A percentile compares a stretch with the other conserved stretches of the same genome.
Evolutionary conservation across 2,329 filamentous ascomycete genomes (phyloP).

Genomic region (Pyrenophora seminiperda): DNA sequence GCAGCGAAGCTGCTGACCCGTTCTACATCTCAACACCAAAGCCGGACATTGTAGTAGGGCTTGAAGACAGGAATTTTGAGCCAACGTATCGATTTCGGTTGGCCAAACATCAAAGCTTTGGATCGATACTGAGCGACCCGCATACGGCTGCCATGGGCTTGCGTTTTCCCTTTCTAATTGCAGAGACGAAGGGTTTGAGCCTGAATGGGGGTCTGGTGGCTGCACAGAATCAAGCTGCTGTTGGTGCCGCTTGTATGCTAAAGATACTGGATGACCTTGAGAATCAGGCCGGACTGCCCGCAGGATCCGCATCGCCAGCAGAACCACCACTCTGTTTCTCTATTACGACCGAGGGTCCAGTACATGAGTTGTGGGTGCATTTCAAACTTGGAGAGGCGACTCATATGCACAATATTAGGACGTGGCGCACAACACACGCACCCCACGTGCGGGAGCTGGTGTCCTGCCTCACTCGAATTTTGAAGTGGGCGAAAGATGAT

Average conservation of each 20-base stretch:
- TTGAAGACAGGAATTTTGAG: slow-evolving; percentile 16
- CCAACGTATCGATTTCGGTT: slow-evolving; percentile 10
- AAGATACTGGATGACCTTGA: slow-evolving; percentile 20
- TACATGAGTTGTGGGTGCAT: slow-evolving; percentile 28
- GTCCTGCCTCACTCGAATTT: slow-evolving; percentile 12
- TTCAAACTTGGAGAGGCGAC: slow-evolving; percentile 11
- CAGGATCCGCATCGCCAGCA: not conserved
- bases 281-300: slow-evolving; percentile 7
- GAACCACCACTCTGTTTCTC: slow-evolving; percentile 9
- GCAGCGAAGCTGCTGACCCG: slow-evolving; percentile 24
- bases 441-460: slow-evolving; percentile 14
- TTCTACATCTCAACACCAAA: slow-evolving; percentile 27
- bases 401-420: slow-evolving; percentile 15
- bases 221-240: slow-evolving; percentile 27
- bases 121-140: slow-evolving; percentile 21
- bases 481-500: slow-evolving; percentile 13
- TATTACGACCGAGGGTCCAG: slow-evolving; percentile 18
- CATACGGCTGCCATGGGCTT: slow-evolving; percentile 23
- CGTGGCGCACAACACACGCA: slow-evolving; percentile 15
- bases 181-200: slow-evolving; percentile 23
- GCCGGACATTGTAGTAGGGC: slow-evolving; percentile 21
- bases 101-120: slow-evolving; percentile 16
- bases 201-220: slow-evolving; percentile 19
- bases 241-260: slow-evolving; percentile 23
- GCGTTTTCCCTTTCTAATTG: slow-evolving; percentile 24